Base-by-base conservation (phyloP, 345 rosid genomes). In the Iberis pinnata region DNA sequence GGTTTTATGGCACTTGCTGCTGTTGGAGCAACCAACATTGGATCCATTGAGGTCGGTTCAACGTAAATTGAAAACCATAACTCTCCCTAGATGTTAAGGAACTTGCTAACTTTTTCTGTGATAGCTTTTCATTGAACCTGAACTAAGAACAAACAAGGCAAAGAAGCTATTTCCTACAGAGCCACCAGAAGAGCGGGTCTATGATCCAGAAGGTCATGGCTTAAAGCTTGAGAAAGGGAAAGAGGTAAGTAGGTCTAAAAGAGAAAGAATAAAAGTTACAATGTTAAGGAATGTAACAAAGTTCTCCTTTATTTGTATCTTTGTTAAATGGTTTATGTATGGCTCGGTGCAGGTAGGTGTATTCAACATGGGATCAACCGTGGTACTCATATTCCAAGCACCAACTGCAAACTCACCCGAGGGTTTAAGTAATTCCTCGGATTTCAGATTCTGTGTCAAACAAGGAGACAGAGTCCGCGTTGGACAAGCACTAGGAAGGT, bases 1-100 rank as follows among this genome's bases (percentile, higher is more conserved):
- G 96, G 96, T 18, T 84, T 71, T 66, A 75, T 92, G 93, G 93
- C 95, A 31, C 76, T 92, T 53, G 96, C 88, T 40, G 98, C 96
- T 22, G 65, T 92, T 54, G 98, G 98, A 52, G 95, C 96, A 11
- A 92, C 96, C 44, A 92, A 80, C 73, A 80, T 88, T 67, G 98
- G 98, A 25, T 92, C 98, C 4, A 88, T 92, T 60, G 80, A 92
- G 89, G 98, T 90, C 53, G 25, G 37, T 65, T 40, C 22, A 29
- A 40, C 15, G 35, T 10, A 37, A 26, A 9, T 36, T 14, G 12
- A 15, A 8, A 50, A 35, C 10, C 14, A 2, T 14, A 52, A n/a
- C 8, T 50, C 41, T 5, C 37, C 16, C 3, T 9, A 45, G 20
- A 36, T 2, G 25, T 45, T 36, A 12, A 14, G 33, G n/a, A 19